Evolutionary conservation across 768 basidiomycete species (phyloP).

Genomic region (Pulveroboletus sp.): DNA sequence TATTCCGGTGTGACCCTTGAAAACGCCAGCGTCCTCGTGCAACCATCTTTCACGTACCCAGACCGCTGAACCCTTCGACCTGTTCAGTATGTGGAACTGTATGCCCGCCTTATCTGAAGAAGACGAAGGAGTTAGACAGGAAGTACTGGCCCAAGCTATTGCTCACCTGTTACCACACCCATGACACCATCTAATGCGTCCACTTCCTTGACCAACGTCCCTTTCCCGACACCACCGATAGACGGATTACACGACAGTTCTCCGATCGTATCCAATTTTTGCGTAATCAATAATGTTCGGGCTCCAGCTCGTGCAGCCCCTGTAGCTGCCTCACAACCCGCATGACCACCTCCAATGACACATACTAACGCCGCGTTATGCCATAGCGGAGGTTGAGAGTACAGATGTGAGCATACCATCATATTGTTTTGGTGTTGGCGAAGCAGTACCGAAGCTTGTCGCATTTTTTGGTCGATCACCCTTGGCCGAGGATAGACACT

Average conservation of each 20-base stretch:
- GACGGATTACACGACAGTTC: constrained; percentile 89
- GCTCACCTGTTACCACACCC: constrained; percentile 73
- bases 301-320: constrained; percentile 83
- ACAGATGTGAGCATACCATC: constrained; percentile 18
- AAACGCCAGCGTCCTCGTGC: background rate
- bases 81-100: constrained; percentile 82
- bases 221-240: constrained; percentile 89
- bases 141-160: background rate
- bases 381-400: constrained; percentile 22
- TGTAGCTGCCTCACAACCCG: constrained; percentile 88
- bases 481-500: background rate
- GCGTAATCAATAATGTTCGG: constrained; percentile 75
- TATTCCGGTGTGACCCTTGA: background rate
- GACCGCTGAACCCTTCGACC: constrained; percentile 82
- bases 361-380: constrained; percentile 54
- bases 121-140: background rate
- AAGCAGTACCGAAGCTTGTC: constrained; percentile 1
- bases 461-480: background rate
- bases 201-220: constrained; percentile 84
- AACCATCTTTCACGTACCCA: constrained; percentile 55
- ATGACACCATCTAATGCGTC: constrained; percentile 88
- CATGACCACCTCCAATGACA: constrained; percentile 89
- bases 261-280: constrained; percentile 76
- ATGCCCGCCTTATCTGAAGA: constrained; percentile 77
- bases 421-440: constrained; percentile 8